phyloP scores from a whole-genome alignment of 805 yeast species.

The Candida berthetii region DNA sequence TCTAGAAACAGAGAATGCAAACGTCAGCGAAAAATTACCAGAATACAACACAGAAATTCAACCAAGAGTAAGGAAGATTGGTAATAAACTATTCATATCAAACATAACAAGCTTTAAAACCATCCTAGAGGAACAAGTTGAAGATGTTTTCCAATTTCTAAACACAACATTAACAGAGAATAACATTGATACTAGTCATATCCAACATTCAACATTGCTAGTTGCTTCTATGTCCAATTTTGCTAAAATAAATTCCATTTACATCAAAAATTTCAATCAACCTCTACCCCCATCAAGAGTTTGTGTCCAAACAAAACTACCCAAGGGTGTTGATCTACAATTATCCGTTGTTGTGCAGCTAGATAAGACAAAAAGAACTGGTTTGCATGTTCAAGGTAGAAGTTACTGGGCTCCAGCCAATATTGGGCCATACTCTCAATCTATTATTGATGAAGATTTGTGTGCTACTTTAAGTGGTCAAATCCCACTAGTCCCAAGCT shows the following conservation, averaged over 20 bases:
- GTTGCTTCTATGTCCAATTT: conserved; percentile 64
- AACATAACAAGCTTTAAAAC: conserved; percentile 26
- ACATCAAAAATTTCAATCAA: conserved; percentile 45
- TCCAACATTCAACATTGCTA: conserved; percentile 56
- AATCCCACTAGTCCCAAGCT: conserved; percentile 73
- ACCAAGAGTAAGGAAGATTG: conserved; percentile 14
- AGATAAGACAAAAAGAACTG: conserved; percentile 37
- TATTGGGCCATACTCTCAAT: conserved; percentile 96
- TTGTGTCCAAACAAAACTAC: conserved; percentile 62
- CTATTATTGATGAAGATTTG: conserved; percentile 45
- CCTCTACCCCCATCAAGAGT: conserved; percentile 86
- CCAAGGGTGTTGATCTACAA: conserved; percentile 34
- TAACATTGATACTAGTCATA: conserved; percentile 32
- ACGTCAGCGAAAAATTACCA: not conserved
- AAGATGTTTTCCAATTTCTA: conserved; percentile 43
- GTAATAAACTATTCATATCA: conserved; percentile 33
- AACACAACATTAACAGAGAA: conserved; percentile 23
- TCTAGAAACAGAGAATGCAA: not conserved
- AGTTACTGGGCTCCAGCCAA: conserved; percentile 99
- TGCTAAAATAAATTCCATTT: conserved; percentile 51
- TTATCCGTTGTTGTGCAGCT: conserved; percentile 53
- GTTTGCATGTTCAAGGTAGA: conserved; percentile 86
- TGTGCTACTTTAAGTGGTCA: conserved; percentile 79
- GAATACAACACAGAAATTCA: not conserved
- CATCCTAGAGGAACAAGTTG: conserved; percentile 36